Base-by-base conservation (phyloP, 441 rosid species). In the Melastoma candidum region DNA sequence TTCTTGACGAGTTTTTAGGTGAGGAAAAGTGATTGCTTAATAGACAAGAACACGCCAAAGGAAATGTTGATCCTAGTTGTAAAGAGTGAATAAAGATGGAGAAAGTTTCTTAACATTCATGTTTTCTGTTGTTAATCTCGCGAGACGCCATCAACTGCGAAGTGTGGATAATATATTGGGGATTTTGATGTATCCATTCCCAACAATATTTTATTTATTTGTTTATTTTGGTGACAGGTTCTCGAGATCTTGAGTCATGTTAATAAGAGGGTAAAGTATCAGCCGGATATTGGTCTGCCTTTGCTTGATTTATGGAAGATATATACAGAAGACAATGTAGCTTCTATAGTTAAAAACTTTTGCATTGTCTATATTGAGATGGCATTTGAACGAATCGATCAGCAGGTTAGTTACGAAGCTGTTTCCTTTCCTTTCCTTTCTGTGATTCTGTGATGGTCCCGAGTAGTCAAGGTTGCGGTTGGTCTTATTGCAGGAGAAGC, bases 201-300 rank as follows among this genome's bases (percentile, higher is more conserved):
- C 41, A 2, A 57, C 9, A 8, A 25, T 26, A 22, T 44, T 5
- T 39, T 12, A 14, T 45, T 26, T 27, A 46, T 49, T 11, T 60
- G 46, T 29, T 27, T 1, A 48, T 32, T 46, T 49, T 51, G 61
- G 25, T 61, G 14, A 4, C 74, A 92, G 98, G 98, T 87, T 74
- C 93, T 92, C 61, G 98, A 92, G 75, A 83, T 92, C 58, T 61
- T 92, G 72, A 85, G 94, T 71, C 98, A 92, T 61, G 96, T 87
- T 63, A 92, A 92, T 78, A 87, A 83, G 76, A 82, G 96, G 77
- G 95, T 92, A 71, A 92, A 87, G 64, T 84, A 87, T 71, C 93
- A 80, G 65, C 75, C 56, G 46, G 82, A 81, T 53, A 92, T 92
- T 63, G 83, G 77, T 51, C 77, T 92, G 76, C 98, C 98, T 1